Conservation (phyloP, 768 basidiomycete species). For the Pisolithus microcarpus region DNA sequence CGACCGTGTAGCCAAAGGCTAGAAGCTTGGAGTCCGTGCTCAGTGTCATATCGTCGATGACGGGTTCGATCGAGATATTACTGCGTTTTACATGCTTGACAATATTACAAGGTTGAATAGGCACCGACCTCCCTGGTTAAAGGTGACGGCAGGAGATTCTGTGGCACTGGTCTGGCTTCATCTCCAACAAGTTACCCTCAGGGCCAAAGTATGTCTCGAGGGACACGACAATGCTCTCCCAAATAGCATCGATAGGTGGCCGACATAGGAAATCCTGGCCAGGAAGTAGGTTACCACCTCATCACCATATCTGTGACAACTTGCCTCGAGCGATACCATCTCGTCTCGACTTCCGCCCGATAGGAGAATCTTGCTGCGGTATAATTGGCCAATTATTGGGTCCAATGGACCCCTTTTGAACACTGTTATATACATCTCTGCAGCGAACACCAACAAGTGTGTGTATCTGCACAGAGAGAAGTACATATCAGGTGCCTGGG, state of each 20-base stretch:
- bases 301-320: too few species aligned
- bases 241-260: constrained; percentile 33
- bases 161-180: too few species aligned
- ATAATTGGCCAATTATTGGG: constrained; percentile 55
- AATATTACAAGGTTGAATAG: constrained; percentile 43
- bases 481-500: constrained; percentile 3
- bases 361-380: constrained; percentile 68
- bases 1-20: constrained; percentile 93
- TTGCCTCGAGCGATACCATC: constrained; percentile 64
- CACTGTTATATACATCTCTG: constrained; percentile 41
- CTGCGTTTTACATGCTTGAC: constrained; percentile 57
- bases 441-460: constrained; percentile 48
- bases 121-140: not conserved
- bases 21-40: constrained; percentile 86
- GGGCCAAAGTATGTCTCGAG: too few species aligned
- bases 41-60: constrained; percentile 69
- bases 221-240: too few species aligned
- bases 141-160: too few species aligned
- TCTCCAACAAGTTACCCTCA: too few species aligned
- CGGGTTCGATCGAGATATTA: constrained; percentile 49
- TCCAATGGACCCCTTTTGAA: constrained; percentile 73
- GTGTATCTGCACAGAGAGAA: constrained; percentile 41
- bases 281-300: not conserved
- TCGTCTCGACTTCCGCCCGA: constrained; percentile 78
- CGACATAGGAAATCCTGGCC: constrained; percentile 69